Base-by-base conservation (phyloP, 2,329 filamentous ascomycete species). In the Hirsutella rhossiliensis region DNA sequence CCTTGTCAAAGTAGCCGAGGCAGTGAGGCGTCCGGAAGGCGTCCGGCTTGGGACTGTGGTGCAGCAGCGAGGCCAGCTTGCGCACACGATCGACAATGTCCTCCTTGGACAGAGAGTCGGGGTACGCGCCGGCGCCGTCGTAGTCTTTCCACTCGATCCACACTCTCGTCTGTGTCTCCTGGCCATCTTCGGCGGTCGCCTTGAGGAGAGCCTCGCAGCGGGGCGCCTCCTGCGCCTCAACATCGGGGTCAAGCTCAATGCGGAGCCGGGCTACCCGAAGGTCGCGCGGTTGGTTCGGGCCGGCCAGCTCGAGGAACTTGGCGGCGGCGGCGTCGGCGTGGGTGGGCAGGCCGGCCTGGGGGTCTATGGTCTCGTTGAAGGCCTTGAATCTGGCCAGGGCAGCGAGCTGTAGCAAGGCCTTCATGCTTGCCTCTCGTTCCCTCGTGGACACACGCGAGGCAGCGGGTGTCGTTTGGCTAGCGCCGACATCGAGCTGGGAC, bases 121-220 rank as follows among this genome's bases (percentile, higher is more conserved):
- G 56, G 8, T 54, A 49, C 23, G 60, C 52, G 1, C 56, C 60
- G n/a, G 64, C 59, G 5, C 46, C 49, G 34, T 65, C 64, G 46
- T 71, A 72, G 44, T 71, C 66, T 51, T 71, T 73, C 69, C 69
- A 72, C 48, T 73, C 69, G 8, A 73, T 61, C 69, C 69, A 72
- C 0, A 72, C 65, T 29, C 57, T 62, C 42, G 62, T 65, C 40
- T 47, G 54, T 6, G 60, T 64, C n/a, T 57, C 41, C 15, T 57
- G 19, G 15, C 15, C 20, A 5, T 18, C 29, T 4, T 31, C 40
- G 19, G 18, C 51, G 4, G 58, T 49, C 4, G 60, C 54, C 31
- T 54, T 58, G 46, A 70, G 59, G 17, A 56, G 38, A 3, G 66
- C 68, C 40, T 70, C 66, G 39, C 65, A 68, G 19, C 67, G 56